A percentile compares a stretch with the other conserved stretches of the same genome.
These are phyloP conservation scores for Plasmodium sp. DNA, from an alignment of 169 alveolate species.

Conservation along the genomic window DNA sequence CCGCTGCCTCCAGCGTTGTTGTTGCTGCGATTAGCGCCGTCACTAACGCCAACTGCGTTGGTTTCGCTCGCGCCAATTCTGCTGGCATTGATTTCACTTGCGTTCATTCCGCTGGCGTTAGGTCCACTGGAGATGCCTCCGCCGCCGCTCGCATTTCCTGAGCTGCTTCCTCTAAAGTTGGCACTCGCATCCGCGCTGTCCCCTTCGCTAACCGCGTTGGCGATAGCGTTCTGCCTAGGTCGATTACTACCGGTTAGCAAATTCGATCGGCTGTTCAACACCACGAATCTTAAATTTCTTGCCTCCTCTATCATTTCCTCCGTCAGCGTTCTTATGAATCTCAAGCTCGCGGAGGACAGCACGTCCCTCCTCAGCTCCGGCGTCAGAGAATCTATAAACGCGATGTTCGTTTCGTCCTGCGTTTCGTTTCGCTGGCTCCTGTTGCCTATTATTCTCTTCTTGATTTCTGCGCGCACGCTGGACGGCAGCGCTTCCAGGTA, in stretches of 20 bases:
- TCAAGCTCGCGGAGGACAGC: conserved; percentile 81
- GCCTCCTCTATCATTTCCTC: conserved; percentile 85
- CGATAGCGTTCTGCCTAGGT: neutral
- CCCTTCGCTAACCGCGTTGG: neutral
- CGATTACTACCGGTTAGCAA: conserved; percentile 6
- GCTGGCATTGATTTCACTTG: neutral
- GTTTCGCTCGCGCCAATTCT: neutral
- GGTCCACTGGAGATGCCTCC: neutral
- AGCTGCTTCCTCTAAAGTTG: neutral
- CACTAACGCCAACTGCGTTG: neutral
- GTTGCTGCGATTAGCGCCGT: neutral
- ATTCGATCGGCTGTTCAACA: conserved; percentile 16
- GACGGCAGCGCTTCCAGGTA: conserved; percentile 62
- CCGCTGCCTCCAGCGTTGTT: neutral
- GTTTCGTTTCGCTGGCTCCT: conserved; percentile 41
- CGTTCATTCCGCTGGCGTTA: neutral
- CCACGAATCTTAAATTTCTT: conserved; percentile 69
- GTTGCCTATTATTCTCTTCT: conserved; percentile 67
- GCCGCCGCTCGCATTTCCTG: neutral
- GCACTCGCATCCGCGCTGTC: neutral
- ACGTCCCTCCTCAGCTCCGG: conserved; percentile 87
- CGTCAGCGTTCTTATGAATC: conserved; percentile 82
- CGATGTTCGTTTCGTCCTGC: conserved; percentile 83
- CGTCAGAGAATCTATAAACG: conserved; percentile 83
- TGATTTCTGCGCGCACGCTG: conserved; percentile 52